Evolutionary conservation across 2,329 filamentous ascomycete genomes (phyloP).

Genomic region (Fusarium brachygibbosum): DNA sequence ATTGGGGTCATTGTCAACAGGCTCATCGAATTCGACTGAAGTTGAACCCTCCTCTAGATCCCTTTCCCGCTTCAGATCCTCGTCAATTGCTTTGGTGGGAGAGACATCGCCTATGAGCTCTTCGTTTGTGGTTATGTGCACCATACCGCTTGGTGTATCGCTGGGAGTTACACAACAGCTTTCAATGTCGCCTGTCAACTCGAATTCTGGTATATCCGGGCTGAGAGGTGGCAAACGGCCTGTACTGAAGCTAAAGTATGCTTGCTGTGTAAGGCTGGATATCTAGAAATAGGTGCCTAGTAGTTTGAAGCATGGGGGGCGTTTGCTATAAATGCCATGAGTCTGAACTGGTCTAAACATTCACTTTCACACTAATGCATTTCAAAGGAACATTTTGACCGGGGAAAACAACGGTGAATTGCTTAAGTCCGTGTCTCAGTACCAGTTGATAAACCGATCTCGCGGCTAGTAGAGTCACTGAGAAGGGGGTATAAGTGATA

Average conservation of each 20-base stretch:
- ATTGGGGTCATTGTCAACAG: slow-evolving; percentile 36
- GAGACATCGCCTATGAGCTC: slow-evolving; percentile 23
- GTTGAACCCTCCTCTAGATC: slow-evolving; percentile 42
- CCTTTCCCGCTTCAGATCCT: slow-evolving; percentile 24
- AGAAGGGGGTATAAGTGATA: slow-evolving; percentile 17
- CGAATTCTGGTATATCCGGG: neutral
- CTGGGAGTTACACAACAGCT: neutral
- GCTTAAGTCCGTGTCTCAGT: slow-evolving; percentile 32
- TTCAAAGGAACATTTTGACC: neutral
- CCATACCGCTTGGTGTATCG: slow-evolving; percentile 28
- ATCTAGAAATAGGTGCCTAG: neutral
- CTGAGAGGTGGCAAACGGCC: neutral
- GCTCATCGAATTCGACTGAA: slow-evolving; percentile 42
- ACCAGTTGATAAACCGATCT: slow-evolving; percentile 4
- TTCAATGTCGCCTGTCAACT: neutral
- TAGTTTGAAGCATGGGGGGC: neutral
- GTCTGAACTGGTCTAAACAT: neutral
- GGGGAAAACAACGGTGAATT: slow-evolving; percentile 17
- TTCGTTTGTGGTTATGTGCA: slow-evolving; percentile 17
- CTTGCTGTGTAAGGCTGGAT: slow-evolving; percentile 2
- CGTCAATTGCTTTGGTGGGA: slow-evolving; percentile 1
- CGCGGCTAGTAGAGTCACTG: slow-evolving; percentile 3
- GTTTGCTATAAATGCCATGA: slow-evolving; percentile 20
- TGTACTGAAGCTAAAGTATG: neutral
- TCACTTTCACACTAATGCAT: slow-evolving; percentile 18